A percentile compares a stretch with the other conserved stretches of the same genome.
phyloP scores from a whole-genome alignment of 257 asterid species.

The Nicotiana obtusifolia region DNA sequence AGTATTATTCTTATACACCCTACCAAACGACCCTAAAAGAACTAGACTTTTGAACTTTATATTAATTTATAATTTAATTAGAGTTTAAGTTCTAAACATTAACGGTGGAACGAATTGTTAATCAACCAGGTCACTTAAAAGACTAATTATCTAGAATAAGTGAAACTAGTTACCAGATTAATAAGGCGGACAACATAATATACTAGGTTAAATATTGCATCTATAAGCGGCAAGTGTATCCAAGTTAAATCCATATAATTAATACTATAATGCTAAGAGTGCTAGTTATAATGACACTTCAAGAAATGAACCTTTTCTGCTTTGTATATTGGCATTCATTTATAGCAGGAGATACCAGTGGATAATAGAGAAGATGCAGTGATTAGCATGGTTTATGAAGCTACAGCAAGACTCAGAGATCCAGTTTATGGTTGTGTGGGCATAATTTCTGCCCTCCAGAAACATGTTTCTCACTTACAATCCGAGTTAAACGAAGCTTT shows the following conservation, averaged over 20 bases:
- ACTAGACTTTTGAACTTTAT: too few relatives aligned
- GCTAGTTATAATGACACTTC: neutral
- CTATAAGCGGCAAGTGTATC: neutral
- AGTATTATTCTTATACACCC: too few relatives aligned
- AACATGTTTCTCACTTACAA: conserved; percentile 26
- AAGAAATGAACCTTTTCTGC: neutral
- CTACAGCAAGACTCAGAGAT: conserved; percentile 35
- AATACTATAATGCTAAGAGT: neutral
- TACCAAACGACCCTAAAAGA: too few relatives aligned
- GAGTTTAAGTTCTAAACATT: too few relatives aligned
- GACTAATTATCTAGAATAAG: too few relatives aligned
- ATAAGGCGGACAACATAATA: neutral
- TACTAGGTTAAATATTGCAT: neutral
- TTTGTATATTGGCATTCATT: neutral
- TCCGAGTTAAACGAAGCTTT: conserved; percentile 29
- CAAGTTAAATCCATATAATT: neutral
- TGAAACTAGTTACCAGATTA: neutral
- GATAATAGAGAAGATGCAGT: conserved; percentile 35
- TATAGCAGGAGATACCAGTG: conserved; percentile 34
- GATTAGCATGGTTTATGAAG: conserved; percentile 45
- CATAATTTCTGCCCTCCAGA: conserved; percentile 34
- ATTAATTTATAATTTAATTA: too few relatives aligned
- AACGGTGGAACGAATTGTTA: too few relatives aligned
- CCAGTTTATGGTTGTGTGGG: conserved; percentile 44
- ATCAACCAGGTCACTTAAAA: too few relatives aligned